Evolutionary conservation across 345 rosid species (phyloP), one percentile per base, ranked within the genome.

Genomic region (Eucalyptus cladocalyx): DNA sequence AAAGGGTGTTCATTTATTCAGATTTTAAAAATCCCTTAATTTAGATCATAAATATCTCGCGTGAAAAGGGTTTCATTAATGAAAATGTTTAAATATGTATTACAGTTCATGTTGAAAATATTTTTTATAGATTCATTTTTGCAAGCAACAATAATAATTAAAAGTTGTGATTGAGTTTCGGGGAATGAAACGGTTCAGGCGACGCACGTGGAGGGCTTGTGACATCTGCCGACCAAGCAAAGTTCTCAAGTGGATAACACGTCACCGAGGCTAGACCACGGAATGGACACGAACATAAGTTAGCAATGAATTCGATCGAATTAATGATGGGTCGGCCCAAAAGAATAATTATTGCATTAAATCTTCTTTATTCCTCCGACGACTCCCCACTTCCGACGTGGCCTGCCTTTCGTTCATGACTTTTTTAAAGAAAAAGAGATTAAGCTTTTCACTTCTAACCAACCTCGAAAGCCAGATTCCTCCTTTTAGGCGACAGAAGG

Each of bases 51-150:
- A 18, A 19, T 19, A 72, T 37, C 81, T 34, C 80, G 1, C 4
- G 3, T 8, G 26, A 34, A 1, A 72, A 34, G 11, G 18, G 40
- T 1, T 53, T 56, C 7, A 2, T 0, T 7, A 18, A 18, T 9
- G 4, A 69, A 69, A 18, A 69, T 17, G 1, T 69, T 5, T 32
- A 9, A 5, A 19, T 0, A 3, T 8, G 13, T 2, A 9, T 34
- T 18, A 69, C 3, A 3, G 6, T 9, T 69, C 8, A 67, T 17
- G 0, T 5, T 67, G 1, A 32, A 67, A 3, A 3, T 32, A 67
- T 65, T 16, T 67, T 32, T 69, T 17, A 32, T 8, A 5, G 3
- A n/a, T 7, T 65, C 0, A 13, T 65, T 30, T 6, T 14, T n/a
- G 37, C 5, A 7, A 65, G 43, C 24, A 34, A 18, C 7, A 9